Conservation (phyloP, 1,139 yeast species). For the Hemisphaericaspora subhashii region DNA sequence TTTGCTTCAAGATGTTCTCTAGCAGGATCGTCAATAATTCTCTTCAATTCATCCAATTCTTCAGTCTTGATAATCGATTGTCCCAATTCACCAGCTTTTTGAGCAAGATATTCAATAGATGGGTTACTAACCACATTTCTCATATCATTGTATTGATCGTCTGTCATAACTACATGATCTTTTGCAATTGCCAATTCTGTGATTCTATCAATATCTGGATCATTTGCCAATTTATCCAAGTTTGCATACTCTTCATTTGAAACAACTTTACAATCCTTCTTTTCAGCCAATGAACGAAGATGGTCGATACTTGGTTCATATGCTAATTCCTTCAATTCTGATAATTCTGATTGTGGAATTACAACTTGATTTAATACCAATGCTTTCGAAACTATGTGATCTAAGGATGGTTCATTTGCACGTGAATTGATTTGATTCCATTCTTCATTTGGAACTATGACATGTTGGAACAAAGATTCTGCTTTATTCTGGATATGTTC, state of each 20-base stretch:
- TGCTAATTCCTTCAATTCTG: slow-evolving; percentile 15
- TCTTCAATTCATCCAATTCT: slow-evolving; percentile 17
- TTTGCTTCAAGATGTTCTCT: slow-evolving; percentile 14
- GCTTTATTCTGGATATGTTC: slow-evolving; percentile 16
- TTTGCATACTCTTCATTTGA: slow-evolving; percentile 7
- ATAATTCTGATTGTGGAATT: slow-evolving; percentile 6
- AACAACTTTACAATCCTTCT: slow-evolving; percentile 16
- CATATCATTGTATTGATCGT: slow-evolving; percentile 15
- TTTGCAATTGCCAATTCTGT: slow-evolving; percentile 19
- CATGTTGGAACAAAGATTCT: slow-evolving; percentile 11
- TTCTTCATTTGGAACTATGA: slow-evolving; percentile 20
- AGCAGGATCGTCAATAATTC: slow-evolving; percentile 20
- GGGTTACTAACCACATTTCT: slow-evolving; percentile 14
- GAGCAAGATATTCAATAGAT: slow-evolving; percentile 11
- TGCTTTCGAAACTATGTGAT: slow-evolving; percentile 24
- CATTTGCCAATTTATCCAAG: slow-evolving; percentile 15
- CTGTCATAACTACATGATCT: slow-evolving; percentile 24
- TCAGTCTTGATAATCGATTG: slow-evolving; percentile 18
- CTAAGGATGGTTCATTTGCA: slow-evolving; percentile 20
- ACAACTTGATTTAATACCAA: slow-evolving; percentile 9
- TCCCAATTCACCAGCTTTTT: slow-evolving; percentile 15
- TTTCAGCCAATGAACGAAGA: slow-evolving; percentile 15
- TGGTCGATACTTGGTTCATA: slow-evolving; percentile 21
- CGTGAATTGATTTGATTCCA: slow-evolving; percentile 2
- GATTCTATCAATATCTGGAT: slow-evolving; percentile 30